Conservation (phyloP, 2,329 filamentous ascomycete genomes). For the Magnaporthales sp. region DNA sequence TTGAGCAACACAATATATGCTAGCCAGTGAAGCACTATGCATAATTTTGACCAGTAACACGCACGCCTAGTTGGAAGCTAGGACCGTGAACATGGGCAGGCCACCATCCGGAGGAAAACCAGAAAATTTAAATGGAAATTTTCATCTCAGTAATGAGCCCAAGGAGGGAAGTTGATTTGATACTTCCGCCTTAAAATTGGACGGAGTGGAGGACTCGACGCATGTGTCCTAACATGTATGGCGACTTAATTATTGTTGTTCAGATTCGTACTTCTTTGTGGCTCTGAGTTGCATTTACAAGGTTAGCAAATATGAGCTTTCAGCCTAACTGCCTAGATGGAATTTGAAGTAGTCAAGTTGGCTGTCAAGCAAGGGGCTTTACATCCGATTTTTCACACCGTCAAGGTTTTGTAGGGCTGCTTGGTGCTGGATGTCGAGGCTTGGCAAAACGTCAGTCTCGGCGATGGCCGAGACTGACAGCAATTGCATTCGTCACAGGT, state of each 20-base stretch:
- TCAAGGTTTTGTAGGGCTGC: neutral
- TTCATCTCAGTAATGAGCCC: neutral
- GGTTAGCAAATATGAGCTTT: neutral
- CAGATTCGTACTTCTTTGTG: neutral
- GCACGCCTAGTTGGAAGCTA: neutral
- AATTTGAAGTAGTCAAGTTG: neutral
- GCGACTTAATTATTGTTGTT: neutral
- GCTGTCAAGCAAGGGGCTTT: neutral
- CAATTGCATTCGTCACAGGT: neutral
- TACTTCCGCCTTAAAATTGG: neutral
- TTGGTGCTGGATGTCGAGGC: neutral
- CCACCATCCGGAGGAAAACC: neutral
- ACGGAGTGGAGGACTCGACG: neutral
- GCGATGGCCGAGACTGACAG: neutral
- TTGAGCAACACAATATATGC: neutral
- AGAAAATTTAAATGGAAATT: neutral
- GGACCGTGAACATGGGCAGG: neutral
- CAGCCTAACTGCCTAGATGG: too few species aligned
- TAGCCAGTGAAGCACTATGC: neutral
- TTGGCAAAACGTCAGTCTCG: neutral
- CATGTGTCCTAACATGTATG: neutral
- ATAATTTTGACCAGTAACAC: neutral
- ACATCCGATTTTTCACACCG: neutral
- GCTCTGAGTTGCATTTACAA: neutral
- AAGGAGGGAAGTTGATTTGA: neutral